Conservation (phyloP, 2,329 filamentous ascomycete species). For the Aplosporella prunicola region DNA sequence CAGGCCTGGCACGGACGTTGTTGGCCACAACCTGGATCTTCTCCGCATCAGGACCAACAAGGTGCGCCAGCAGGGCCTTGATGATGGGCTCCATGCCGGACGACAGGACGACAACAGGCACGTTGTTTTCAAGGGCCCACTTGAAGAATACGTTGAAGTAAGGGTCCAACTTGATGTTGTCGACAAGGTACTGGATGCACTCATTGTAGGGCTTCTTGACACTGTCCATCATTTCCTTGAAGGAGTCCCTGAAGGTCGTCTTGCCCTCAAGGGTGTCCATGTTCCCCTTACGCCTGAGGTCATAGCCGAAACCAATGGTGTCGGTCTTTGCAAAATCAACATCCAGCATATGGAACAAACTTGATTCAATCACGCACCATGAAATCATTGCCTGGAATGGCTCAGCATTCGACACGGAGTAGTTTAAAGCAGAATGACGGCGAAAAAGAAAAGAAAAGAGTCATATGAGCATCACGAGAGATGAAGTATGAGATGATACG, state of each 20-base stretch:
- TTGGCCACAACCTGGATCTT: constrained; percentile 90
- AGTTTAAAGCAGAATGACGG: no score
- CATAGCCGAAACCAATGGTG: constrained; percentile 74
- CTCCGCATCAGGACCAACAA: constrained; percentile 68
- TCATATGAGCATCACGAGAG: background rate
- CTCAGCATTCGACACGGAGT: constrained; percentile 15
- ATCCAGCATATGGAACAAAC: constrained; percentile 1
- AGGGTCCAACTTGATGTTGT: constrained; percentile 82
- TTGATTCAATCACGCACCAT: constrained; percentile 40
- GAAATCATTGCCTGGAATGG: constrained; percentile 51
- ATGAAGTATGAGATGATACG: constrained; percentile 21
- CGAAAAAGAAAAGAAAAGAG: no score
- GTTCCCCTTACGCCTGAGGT: constrained; percentile 63
- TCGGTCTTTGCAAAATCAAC: constrained; percentile 63
- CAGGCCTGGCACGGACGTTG: constrained; percentile 57
- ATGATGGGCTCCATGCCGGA: constrained; percentile 93
- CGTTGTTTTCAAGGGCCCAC: constrained; percentile 71
- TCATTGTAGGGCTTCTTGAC: constrained; percentile 70
- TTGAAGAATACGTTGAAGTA: constrained; percentile 79
- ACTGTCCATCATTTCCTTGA: constrained; percentile 86
- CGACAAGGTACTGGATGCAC: constrained; percentile 67
- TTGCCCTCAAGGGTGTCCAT: constrained; percentile 62
- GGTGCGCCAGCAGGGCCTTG: constrained; percentile 65
- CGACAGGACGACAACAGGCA: constrained; percentile 85
- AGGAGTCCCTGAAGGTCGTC: constrained; percentile 72